Evolutionary conservation across 2,329 filamentous ascomycete genomes (phyloP).

Genomic region (Albifimbria verrucaria): DNA sequence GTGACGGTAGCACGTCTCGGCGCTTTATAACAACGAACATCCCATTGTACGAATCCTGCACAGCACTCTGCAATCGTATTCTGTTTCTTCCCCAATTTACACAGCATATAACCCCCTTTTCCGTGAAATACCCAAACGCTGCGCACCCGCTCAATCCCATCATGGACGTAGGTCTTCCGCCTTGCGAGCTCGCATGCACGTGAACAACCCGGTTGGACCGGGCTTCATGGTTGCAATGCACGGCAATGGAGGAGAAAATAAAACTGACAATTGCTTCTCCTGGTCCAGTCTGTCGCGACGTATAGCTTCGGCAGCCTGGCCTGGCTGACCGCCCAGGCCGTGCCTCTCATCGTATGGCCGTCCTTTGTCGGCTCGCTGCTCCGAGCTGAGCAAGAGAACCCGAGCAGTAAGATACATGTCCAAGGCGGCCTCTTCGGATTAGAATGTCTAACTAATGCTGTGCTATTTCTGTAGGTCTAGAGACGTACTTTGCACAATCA

Average conservation of each 20-base stretch:
- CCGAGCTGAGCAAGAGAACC: conserved; percentile 24
- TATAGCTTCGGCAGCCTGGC: conserved; percentile 50
- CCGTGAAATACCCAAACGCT: too few species aligned
- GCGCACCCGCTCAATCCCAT: too few species aligned
- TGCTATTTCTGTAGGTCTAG: conserved; percentile 47
- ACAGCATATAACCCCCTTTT: too few species aligned
- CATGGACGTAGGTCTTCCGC: conserved; percentile 30
- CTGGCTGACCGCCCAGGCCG: conserved; percentile 47
- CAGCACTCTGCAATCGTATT: too few species aligned
- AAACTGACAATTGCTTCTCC: not conserved
- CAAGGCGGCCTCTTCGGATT: not conserved
- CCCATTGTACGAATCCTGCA: too few species aligned
- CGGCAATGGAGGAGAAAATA: not conserved
- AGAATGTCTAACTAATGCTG: too few species aligned
- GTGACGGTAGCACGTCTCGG: too few species aligned
- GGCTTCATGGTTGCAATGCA: too few species aligned
- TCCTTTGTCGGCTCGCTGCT: conserved; percentile 44
- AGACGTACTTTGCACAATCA: conserved; percentile 70
- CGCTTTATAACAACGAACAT: too few species aligned
- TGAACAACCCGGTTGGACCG: too few species aligned
- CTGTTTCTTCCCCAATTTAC: too few species aligned
- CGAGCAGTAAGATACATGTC: conserved; percentile 24
- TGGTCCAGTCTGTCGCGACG: conserved; percentile 43
- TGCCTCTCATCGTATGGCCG: conserved; percentile 46
- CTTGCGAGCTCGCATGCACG: too few species aligned